Evolutionary conservation across 345 rosid species (phyloP), one percentile per base, ranked within the genome.

Genomic region (Eutrema yunnanense): DNA sequence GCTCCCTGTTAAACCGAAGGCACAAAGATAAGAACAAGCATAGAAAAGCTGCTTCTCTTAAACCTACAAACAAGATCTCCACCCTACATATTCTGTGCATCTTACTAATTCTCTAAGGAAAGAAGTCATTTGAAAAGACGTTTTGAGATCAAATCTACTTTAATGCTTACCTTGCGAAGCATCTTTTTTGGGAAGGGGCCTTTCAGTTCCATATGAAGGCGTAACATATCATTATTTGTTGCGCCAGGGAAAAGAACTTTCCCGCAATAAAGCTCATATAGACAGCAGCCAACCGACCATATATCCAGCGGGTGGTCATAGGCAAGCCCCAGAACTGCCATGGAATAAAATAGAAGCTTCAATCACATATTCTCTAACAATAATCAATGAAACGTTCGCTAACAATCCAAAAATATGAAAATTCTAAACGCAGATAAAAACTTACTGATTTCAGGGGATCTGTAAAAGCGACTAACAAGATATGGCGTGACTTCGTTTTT

Each of bases 401-500:
- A 14, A 19, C 14, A 73, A 33, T 34, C 55, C 55, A 44, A 53
- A 6, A 44, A 16, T 48, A 54, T 37, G 26, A 69, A 26, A 42
- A 65, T 36, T 59, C 49, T 52, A 27, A 60, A 11, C 2, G 34
- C 11, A 34, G 22, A 60, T 38, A 42, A 19, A 22, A 50, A 81
- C 98, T 87, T 85, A 96, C 99, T 96, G 75, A 96, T 90, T 85
- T 96, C 99, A 26, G 99, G 98, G 65, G 99, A 95, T 57, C 99
- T 94, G 84, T 96, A 92, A 78, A 96, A 96, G 52, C 99, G 98
- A 84, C 99, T 96, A 57, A 96, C 99, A 61, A 96, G 98, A 79
- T 96, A 92, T 27, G 98, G 99, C 7, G 99, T 96, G 51, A 96
- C 84, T 79, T 96, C 98, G 73, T 96, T 96, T 86, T 90, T 96